Evolutionary conservation across 345 rosid genomes (phyloP).

Genomic region (Anastatica hierochuntica): DNA sequence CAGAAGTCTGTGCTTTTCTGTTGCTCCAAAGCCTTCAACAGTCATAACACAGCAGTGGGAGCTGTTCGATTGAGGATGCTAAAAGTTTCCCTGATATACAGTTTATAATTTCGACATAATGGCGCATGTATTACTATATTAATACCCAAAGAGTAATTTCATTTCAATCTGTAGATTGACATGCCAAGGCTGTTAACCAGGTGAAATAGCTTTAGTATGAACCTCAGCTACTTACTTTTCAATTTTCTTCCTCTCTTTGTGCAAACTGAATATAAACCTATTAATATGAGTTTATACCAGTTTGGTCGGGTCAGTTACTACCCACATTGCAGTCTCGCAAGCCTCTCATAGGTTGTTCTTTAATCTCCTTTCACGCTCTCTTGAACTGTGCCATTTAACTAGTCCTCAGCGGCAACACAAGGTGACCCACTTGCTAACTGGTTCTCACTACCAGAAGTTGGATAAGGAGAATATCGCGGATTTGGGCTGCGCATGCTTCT

Average conservation of each 20-base stretch:
- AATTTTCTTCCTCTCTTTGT: neutral
- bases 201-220: neutral
- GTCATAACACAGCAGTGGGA: neutral
- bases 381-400: slow-evolving; percentile 36
- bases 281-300: slow-evolving; percentile 1
- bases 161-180: slow-evolving; percentile 4
- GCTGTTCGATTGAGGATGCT: too few relatives aligned
- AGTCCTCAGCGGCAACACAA: slow-evolving; percentile 47
- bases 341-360: slow-evolving; percentile 8
- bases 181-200: too few relatives aligned
- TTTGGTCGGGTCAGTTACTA: slow-evolving; percentile 4
- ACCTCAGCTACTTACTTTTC: slow-evolving; percentile 8
- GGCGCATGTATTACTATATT: neutral
- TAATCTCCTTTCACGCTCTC: slow-evolving; percentile 27
- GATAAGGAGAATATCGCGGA: slow-evolving; percentile 41
- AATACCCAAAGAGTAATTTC: slow-evolving; percentile 4
- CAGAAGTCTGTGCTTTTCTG: too few relatives aligned
- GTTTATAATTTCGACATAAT: neutral
- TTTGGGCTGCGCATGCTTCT: slow-evolving; percentile 50
- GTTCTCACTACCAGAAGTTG: slow-evolving; percentile 40
- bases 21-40: too few relatives aligned
- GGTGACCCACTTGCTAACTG: slow-evolving; percentile 49
- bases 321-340: neutral
- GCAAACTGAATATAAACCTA: slow-evolving; percentile 12
- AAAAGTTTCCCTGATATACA: neutral